A percentile compares a stretch with the other conserved stretches of the same genome.
Conservation (phyloP, 441 rosid species). For the Brassica balearica region DNA sequence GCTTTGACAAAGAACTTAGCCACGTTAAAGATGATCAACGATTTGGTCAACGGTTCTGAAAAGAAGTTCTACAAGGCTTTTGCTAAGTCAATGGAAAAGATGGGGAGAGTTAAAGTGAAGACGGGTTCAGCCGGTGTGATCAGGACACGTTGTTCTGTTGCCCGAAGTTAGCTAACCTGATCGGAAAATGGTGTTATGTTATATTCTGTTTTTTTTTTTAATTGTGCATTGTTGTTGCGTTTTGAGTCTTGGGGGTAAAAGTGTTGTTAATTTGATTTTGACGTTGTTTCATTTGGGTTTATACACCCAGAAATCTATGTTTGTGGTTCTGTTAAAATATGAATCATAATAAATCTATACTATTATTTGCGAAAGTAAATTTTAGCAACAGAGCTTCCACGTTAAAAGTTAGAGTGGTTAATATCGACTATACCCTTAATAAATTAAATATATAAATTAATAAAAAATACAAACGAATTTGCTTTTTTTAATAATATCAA, state of each 20-base stretch:
- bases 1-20: slow-evolving; percentile 64
- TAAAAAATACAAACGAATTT: too few species aligned
- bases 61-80: slow-evolving; percentile 59
- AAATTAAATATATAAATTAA: too few species aligned
- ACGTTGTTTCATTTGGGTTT: slow-evolving; percentile 10
- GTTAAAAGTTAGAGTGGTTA: too few species aligned
- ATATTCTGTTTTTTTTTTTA: background rate
- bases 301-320: background rate
- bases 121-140: slow-evolving; percentile 70
- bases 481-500: too few species aligned
- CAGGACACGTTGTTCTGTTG: slow-evolving; percentile 70
- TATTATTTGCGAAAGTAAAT: too few species aligned
- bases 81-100: slow-evolving; percentile 79
- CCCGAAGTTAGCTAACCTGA: slow-evolving; percentile 45
- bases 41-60: slow-evolving; percentile 54
- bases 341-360: background rate
- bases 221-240: slow-evolving; percentile 24
- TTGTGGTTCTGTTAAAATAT: background rate
- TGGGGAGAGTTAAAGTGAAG: slow-evolving; percentile 67
- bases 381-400: too few species aligned
- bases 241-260: slow-evolving; percentile 10
- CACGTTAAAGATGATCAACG: slow-evolving; percentile 51
- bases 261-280: slow-evolving; percentile 21
- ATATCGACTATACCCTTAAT: too few species aligned
- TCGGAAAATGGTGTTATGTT: slow-evolving; percentile 6